Conservation (phyloP, 2,329 filamentous ascomycete species). For the Colletotrichum sojae region DNA sequence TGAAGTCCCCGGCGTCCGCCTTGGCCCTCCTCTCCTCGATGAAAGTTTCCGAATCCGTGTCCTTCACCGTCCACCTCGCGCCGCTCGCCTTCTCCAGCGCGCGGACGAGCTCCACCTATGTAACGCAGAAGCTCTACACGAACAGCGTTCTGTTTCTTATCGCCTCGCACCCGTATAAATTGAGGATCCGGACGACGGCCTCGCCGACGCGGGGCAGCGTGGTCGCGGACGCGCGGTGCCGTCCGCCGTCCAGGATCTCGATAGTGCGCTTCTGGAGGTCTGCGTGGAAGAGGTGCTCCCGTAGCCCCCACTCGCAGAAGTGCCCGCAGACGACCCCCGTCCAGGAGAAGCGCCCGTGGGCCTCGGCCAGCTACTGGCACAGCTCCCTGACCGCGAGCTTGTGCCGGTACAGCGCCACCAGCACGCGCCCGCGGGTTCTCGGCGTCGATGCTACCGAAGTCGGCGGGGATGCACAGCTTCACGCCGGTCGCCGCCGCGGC, state of each 20-base stretch:
- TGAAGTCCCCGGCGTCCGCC: conserved; percentile 53
- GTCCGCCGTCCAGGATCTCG: background rate
- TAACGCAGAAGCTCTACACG: background rate
- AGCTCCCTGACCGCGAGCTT: conserved; percentile 50
- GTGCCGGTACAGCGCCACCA: conserved; percentile 52
- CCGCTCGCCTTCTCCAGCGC: background rate
- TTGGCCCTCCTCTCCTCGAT: conserved; percentile 53
- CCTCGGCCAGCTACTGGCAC: conserved; percentile 46
- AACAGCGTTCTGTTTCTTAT: background rate
- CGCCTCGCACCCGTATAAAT: background rate
- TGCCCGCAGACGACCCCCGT: background rate
- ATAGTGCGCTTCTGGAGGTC: background rate
- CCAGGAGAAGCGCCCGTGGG: background rate
- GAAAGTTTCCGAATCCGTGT: conserved; percentile 43
- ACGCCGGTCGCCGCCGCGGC: conserved; percentile 53
- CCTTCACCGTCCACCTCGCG: background rate
- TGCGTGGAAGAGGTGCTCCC: background rate
- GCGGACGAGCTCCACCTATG: background rate
- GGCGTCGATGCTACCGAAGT: conserved; percentile 57
- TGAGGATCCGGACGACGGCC: background rate
- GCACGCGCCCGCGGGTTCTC: conserved; percentile 48
- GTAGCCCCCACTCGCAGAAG: background rate
- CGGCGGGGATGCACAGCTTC: conserved; percentile 54
- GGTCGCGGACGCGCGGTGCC: background rate
- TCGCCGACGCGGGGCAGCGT: background rate